These are phyloP conservation scores for Aurantiochytrium sp. DNA, from an alignment of 108 stramenopile genomes.

Conservation along the genomic window DNA sequence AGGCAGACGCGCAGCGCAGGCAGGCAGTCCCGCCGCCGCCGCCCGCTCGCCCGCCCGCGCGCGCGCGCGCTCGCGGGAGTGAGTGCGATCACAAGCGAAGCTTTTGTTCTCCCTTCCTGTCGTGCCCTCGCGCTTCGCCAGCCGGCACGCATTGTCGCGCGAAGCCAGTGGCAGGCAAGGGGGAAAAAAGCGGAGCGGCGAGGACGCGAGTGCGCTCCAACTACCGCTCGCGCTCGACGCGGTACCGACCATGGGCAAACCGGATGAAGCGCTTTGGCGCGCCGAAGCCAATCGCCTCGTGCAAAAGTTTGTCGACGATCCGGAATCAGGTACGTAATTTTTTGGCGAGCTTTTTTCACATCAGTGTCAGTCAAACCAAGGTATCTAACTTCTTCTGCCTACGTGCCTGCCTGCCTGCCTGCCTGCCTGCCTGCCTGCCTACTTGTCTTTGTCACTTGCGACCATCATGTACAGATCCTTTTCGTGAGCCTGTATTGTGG, in stretches of 20 bases:
- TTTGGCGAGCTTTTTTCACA: not conserved
- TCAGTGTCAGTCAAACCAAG: not conserved
- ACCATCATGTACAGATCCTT: not conserved
- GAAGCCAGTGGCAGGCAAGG: no score
- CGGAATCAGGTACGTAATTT: not conserved
- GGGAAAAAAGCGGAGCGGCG: no score
- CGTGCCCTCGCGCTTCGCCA: no score
- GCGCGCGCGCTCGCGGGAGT: no score
- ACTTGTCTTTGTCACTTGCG: not conserved
- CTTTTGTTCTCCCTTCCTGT: no score
- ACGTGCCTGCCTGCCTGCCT: not conserved
- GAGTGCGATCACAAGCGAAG: no score
- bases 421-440: not conserved
- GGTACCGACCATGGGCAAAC: not conserved
- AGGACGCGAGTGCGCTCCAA: no score
- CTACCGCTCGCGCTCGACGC: no score
- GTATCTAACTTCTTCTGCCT: not conserved
- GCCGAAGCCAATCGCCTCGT: not conserved
- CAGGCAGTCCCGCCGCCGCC: no score
- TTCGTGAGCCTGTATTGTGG: conserved; percentile 15
- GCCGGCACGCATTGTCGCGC: no score
- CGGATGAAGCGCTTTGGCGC: not conserved
- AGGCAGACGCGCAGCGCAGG: no score
- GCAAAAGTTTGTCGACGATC: not conserved
- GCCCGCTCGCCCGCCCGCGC: no score